Conservation (phyloP, 2,329 filamentous ascomycete genomes). For the Capronia coronata region DNA sequence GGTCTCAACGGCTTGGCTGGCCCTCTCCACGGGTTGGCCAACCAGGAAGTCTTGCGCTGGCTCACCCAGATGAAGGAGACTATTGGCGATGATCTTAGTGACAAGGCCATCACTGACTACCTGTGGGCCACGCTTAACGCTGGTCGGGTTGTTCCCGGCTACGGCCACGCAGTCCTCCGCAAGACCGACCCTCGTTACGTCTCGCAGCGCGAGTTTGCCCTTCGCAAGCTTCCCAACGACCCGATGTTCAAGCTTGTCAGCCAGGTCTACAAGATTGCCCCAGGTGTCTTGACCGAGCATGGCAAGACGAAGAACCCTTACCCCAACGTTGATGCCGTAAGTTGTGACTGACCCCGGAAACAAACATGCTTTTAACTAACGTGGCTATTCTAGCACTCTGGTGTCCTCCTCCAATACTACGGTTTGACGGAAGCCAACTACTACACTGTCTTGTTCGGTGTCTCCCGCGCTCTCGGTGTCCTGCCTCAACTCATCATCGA, state of each 20-base stretch:
- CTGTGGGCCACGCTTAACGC: slow-evolving; percentile 95
- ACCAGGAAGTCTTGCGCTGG: slow-evolving; percentile 99
- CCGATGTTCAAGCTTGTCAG: slow-evolving; percentile 99
- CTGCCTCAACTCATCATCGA: slow-evolving; percentile 99
- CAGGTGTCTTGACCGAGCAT: slow-evolving; percentile 95
- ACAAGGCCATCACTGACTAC: slow-evolving; percentile 96
- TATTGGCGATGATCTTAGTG: slow-evolving; percentile 88
- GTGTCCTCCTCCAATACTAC: slow-evolving; percentile 99
- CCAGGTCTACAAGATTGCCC: slow-evolving; percentile 99
- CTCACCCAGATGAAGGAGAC: slow-evolving; percentile 97
- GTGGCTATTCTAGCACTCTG: slow-evolving; percentile 65
- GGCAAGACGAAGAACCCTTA: slow-evolving; percentile 99
- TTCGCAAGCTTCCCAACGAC: slow-evolving; percentile 88
- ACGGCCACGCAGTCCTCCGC: slow-evolving; percentile 97
- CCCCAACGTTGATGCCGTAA: slow-evolving; percentile 88
- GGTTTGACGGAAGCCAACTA: slow-evolving; percentile 97
- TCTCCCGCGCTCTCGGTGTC: slow-evolving; percentile 95
- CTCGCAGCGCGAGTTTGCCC: slow-evolving; percentile 94
- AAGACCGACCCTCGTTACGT: slow-evolving; percentile 99
- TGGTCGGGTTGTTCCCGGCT: slow-evolving; percentile 94
- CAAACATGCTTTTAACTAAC: background rate
- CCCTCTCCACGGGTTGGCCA: slow-evolving; percentile 96
- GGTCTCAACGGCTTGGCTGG: slow-evolving; percentile 97
- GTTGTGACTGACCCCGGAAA: slow-evolving; percentile 16
- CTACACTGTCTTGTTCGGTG: slow-evolving; percentile 99